phyloP scores from a whole-genome alignment of 495 filamentous ascomycete genomes.

The Venustampulla echinocandica region DNA sequence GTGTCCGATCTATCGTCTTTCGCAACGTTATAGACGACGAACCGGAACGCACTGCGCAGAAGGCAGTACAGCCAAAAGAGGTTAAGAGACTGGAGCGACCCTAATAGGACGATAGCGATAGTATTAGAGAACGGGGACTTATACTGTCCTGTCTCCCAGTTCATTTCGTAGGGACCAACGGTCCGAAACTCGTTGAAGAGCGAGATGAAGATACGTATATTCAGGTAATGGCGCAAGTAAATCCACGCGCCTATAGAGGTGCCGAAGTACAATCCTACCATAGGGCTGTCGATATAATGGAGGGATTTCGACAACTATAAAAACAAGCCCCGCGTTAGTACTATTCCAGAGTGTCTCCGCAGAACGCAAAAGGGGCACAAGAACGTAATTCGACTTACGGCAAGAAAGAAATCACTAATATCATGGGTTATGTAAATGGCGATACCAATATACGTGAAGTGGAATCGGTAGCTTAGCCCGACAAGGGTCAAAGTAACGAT shows the following conservation, averaged over 20 bases:
- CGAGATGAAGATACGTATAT: constrained; percentile 75
- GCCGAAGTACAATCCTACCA: constrained; percentile 72
- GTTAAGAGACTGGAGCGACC: constrained; percentile 67
- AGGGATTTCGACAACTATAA: constrained; percentile 78
- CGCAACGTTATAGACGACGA: constrained; percentile 33
- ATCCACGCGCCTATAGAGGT: constrained; percentile 77
- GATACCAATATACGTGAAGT: constrained; percentile 92
- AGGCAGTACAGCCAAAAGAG: constrained; percentile 81
- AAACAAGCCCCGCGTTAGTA: neutral
- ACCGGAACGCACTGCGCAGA: constrained; percentile 54
- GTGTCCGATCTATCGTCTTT: constrained; percentile 43
- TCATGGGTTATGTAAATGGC: constrained; percentile 96
- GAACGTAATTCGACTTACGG: constrained; percentile 48
- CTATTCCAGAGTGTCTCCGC: neutral
- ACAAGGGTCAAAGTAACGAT: constrained; percentile 84
- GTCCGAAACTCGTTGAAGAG: constrained; percentile 78
- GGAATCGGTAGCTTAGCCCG: constrained; percentile 83
- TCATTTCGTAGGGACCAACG: constrained; percentile 74
- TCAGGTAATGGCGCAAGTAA: constrained; percentile 86
- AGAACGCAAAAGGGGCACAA: too few species aligned
- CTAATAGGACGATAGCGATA: constrained; percentile 61
- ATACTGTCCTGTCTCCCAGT: constrained; percentile 77
- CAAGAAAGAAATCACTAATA: constrained; percentile 90
- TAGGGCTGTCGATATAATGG: constrained; percentile 73
- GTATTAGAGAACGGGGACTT: constrained; percentile 67